A percentile compares a stretch with the other conserved stretches of the same genome.
Conservation (phyloP, 1,284 basidiomycete species). For the Ustilago xerochloae region DNA sequence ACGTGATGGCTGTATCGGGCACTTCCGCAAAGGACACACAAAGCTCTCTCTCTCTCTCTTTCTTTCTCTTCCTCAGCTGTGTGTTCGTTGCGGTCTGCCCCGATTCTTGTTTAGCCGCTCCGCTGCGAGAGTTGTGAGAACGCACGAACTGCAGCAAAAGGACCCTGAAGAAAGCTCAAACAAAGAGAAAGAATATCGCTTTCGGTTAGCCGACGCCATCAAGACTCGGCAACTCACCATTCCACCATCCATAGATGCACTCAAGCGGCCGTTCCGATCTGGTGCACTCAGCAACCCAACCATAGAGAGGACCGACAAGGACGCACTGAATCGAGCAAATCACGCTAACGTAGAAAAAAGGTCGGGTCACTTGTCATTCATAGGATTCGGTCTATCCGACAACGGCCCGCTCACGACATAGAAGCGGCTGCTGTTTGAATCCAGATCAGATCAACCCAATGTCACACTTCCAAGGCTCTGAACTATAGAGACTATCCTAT, state of each 20-base stretch:
- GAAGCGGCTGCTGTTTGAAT: too few species aligned
- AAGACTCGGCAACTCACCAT: too few species aligned
- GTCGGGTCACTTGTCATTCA: not conserved
- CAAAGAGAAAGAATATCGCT: too few species aligned
- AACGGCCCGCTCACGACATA: not conserved
- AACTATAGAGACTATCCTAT: too few species aligned
- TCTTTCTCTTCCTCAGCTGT: too few species aligned
- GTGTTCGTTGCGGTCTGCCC: too few species aligned
- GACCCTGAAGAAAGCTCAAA: not conserved
- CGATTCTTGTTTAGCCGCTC: too few species aligned
- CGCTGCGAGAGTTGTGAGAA: not conserved
- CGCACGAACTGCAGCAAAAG: not conserved
- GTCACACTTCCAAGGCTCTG: too few species aligned
- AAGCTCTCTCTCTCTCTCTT: not conserved
- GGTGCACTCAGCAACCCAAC: not conserved
- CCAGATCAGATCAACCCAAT: too few species aligned
- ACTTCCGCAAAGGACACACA: not conserved
- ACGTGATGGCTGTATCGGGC: constrained; percentile 14
- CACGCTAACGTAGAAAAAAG: not conserved
- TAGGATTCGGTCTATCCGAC: not conserved
- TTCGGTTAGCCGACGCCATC: too few species aligned
- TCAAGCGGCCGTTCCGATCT: not conserved
- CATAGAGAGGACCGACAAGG: not conserved
- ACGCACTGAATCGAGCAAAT: not conserved
- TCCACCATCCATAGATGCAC: not conserved